phyloP scores from a whole-genome alignment of 768 basidiomycete species.

The Panellus pusillus region DNA sequence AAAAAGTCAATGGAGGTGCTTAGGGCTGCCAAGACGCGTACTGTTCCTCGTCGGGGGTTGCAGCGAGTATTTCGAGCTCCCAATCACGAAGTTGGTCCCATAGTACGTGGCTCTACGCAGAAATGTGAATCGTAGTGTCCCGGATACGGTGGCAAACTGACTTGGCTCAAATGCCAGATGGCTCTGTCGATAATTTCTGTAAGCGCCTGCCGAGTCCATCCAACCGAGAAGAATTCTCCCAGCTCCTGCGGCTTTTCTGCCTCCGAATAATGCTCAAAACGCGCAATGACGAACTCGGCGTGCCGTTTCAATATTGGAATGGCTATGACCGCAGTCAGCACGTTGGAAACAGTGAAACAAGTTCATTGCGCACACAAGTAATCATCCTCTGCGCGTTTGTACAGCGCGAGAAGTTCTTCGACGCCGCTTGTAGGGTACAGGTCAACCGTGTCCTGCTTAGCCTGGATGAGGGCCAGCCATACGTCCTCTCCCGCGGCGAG shows the following conservation, averaged over 20 bases:
- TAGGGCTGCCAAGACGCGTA: slow-evolving; percentile 20
- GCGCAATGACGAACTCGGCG: slow-evolving; percentile 55
- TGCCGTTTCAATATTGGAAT: slow-evolving; percentile 72
- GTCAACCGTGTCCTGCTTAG: slow-evolving; percentile 50
- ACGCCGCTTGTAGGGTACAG: slow-evolving; percentile 53
- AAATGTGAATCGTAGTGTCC: not conserved
- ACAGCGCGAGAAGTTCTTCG: slow-evolving; percentile 59
- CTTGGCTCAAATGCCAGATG: slow-evolving; percentile 63
- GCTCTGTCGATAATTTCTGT: slow-evolving; percentile 56
- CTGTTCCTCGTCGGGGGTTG: slow-evolving; percentile 47
- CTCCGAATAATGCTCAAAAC: slow-evolving; percentile 41
- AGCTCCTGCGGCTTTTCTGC: slow-evolving; percentile 47
- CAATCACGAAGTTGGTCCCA: slow-evolving; percentile 77
- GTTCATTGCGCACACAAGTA: slow-evolving; percentile 69
- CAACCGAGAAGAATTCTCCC: slow-evolving; percentile 57
- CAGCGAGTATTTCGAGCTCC: slow-evolving; percentile 66
- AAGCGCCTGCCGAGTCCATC: slow-evolving; percentile 62
- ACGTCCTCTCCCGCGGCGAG: slow-evolving; percentile 67
- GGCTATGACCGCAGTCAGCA: slow-evolving; percentile 45
- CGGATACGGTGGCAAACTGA: slow-evolving; percentile 25
- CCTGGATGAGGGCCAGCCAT: slow-evolving; percentile 69
- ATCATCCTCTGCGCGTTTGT: slow-evolving; percentile 67
- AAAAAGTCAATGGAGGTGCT: not conserved
- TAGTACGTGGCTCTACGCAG: slow-evolving; percentile 59
- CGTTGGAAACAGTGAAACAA: not conserved